These are phyloP conservation scores for Lentinula sp. DNA, from an alignment of 768 basidiomycete species.

Conservation along the genomic window DNA sequence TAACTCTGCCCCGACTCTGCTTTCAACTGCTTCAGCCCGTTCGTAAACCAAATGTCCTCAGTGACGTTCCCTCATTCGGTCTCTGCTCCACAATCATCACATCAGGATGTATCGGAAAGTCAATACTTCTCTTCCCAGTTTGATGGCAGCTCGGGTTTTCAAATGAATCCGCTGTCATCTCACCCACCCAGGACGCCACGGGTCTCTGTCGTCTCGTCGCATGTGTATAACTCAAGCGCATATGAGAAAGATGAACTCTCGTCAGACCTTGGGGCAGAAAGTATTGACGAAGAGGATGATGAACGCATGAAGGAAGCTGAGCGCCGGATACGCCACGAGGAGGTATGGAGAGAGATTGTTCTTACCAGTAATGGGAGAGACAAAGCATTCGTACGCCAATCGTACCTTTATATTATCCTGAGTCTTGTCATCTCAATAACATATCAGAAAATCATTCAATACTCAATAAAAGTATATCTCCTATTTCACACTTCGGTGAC, in stretches of 20 bases:
- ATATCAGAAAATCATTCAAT: slow-evolving; percentile 80
- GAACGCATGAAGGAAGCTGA: slow-evolving; percentile 38
- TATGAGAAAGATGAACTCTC: slow-evolving; percentile 41
- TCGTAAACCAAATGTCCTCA: slow-evolving; percentile 47
- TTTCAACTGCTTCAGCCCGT: slow-evolving; percentile 6
- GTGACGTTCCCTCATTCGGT: slow-evolving; percentile 51
- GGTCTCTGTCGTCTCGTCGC: slow-evolving; percentile 40
- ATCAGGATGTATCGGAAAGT: slow-evolving; percentile 32
- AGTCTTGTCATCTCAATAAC: not conserved
- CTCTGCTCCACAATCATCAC: slow-evolving; percentile 29
- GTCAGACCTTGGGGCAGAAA: slow-evolving; percentile 30
- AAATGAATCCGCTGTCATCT: slow-evolving; percentile 75
- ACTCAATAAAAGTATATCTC: slow-evolving; percentile 69
- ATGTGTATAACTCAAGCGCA: slow-evolving; percentile 31
- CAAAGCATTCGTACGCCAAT: slow-evolving; percentile 69
- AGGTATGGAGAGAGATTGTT: slow-evolving; percentile 78
- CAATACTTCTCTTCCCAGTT: slow-evolving; percentile 55
- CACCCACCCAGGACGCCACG: slow-evolving; percentile 78
- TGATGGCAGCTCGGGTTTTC: slow-evolving; percentile 58
- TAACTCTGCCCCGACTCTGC: slow-evolving; percentile 1
- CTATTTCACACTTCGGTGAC: slow-evolving; percentile 57
- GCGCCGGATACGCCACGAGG: slow-evolving; percentile 48
- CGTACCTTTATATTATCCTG: not conserved
- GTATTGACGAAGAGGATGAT: slow-evolving; percentile 41
- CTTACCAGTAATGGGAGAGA: slow-evolving; percentile 76